Evolutionary conservation across 208 protist genomes (phyloP), one percentile per base, ranked within the genome.

Genomic region (Naegleria fowleri): DNA sequence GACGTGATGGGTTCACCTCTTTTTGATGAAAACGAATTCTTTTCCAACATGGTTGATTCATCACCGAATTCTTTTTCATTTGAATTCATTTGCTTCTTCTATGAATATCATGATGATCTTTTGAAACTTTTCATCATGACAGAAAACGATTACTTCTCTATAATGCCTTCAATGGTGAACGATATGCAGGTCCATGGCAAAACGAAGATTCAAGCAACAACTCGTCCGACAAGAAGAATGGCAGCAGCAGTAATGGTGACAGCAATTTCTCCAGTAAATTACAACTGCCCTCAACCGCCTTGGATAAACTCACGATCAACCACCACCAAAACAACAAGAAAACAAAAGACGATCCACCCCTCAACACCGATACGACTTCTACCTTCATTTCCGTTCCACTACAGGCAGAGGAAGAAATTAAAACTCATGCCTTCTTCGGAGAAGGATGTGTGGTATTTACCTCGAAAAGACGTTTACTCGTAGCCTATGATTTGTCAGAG

Each of bases 371-470:
- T 9, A 79, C 6, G 1, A 79, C 67, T 67, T 15, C 55, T 3
- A 67, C 67, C 19, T 79, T 79, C n/a, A 79, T 79, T 79, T 36
- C 67, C 9, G n/a, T 79, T 79, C 67, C 67, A 36, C n/a, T 79
- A 51, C 15, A 86, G 51, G 5, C 39, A 51, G 39, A 86, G 48
- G 39, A 86, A 86, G 36, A 86, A 86, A 48, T n/a, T 86, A 33
- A 25, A 51, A 0, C 22, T 51, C 11, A 41, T n/a, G 13, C n/a
- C 15, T 19, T 86, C 4, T 41, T 7, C 5, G 36, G 22, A 36
- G n/a, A 86, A 86, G 83, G 83, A 41, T 51, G 38, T 86, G 83
- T 19, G 6, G 38, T 86, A 15, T 86, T 51, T n/a, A 86, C 83
- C 29, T n/a, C 36, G 2, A 51, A 86, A 11, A 29, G 40, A 86